Conservation (phyloP, 768 basidiomycete genomes). For the Hypholoma sublateritium region DNA sequence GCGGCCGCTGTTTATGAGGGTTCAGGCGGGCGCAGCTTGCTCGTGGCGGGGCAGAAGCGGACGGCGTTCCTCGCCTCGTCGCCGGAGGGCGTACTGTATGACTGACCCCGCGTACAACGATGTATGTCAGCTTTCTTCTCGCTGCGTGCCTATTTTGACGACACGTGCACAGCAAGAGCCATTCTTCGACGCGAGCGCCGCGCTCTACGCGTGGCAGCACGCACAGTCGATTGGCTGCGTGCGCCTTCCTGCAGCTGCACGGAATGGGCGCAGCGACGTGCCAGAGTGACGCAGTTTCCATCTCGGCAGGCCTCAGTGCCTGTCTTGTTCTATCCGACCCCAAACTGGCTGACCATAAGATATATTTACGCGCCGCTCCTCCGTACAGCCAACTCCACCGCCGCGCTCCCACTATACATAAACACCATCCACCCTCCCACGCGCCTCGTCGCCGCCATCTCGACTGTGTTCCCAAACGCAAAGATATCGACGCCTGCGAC, state of each 20-base stretch:
- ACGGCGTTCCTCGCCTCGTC: conserved; percentile 31
- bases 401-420: neutral
- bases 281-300: conserved; percentile 37
- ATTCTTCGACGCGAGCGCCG: conserved; percentile 39
- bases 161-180: conserved; percentile 35
- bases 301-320: conserved; percentile 46
- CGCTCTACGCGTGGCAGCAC: conserved; percentile 41
- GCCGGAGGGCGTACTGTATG: conserved; percentile 30
- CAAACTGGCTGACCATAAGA: too few species aligned
- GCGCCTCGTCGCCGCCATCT: neutral
- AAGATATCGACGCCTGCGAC: conserved; percentile 32
- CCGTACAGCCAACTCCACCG: neutral
- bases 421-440: neutral
- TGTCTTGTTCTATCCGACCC: neutral
- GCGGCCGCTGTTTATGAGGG: conserved; percentile 39
- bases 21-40: conserved; percentile 39
- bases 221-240: conserved; percentile 36
- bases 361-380: too few species aligned
- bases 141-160: neutral
- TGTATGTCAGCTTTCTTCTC: conserved; percentile 20
- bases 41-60: conserved; percentile 40
- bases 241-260: conserved; percentile 49
- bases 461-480: neutral
- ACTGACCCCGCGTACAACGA: conserved; percentile 50
- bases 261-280: conserved; percentile 42